Base-by-base conservation (phyloP, 78 protist species). In the Chrysochromulina parva region DNA sequence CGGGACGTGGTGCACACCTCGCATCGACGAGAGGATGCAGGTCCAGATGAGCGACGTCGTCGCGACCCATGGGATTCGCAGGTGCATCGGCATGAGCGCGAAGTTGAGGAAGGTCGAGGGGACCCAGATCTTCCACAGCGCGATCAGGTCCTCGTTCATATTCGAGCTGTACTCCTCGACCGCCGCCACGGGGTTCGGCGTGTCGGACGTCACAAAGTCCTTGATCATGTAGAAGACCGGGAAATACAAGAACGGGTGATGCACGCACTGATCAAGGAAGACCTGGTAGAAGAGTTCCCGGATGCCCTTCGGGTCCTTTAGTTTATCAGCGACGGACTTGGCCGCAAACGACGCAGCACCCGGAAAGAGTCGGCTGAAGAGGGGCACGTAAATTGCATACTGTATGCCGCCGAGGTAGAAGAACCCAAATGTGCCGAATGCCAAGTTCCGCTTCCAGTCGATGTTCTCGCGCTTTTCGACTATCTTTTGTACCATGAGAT, bases 121-220 rank as follows among this genome's bases (percentile, higher is more conserved):
- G 65, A 88, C 91, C 91, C 91, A 88, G 13, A 88, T 14, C 82
- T 88, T 88, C 91, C 91, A 88, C 48, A 88, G 58, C 67, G 91
- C 91, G 22, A 69, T 1, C 17, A 88, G 53, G 57, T 88, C 91
- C 55, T 88, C 91, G 50, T 16, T 5, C 54, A 16, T 26, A 58
- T 88, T 88, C 20, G 9, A 6, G 26, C 55, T 7, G 73, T 59
- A 85, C 73, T 16, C 1, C 6, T 1, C 13, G 58, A 85, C 16
- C 47, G 47, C 67, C 26, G 1, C 11, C 50, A 38, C 2, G 20
- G n/a, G 38, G 26, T 66, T 38, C 24, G 73, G 73, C 73, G 22
- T 2, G 57, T 55, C 73, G n/a, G 9, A 1, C 74, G 10, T 85
- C 17, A 62, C 89, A 24, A 59, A 58, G 2, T 85, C 91, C 82